Base-by-base conservation (phyloP, 768 basidiomycete genomes). In the Trametes sanguinea region DNA sequence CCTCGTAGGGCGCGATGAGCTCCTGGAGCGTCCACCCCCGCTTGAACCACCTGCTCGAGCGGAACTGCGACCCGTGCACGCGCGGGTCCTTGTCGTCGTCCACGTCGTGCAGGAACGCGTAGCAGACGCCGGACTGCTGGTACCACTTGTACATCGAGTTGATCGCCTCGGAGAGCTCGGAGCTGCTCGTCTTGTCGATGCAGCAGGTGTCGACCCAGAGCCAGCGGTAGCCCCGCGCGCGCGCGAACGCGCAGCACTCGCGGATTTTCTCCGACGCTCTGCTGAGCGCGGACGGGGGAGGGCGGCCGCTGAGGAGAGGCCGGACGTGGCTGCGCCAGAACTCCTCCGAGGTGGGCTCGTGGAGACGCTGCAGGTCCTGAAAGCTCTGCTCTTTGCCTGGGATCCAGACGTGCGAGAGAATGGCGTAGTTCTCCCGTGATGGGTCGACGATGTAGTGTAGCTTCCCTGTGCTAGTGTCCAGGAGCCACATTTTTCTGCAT, bases 101-200 rank as follows among this genome's bases (percentile, higher is more conserved):
- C 10, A 58, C 57, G 57, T 58, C 57, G 29, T 50, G 48, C 57
- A 58, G 37, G 57, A 51, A 58, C 29, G 48, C 57, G 40, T 55
- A 61, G 48, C 60, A 61, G 22, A 61, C 60, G n/a, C 47, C 47
- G 14, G 60, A 46, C 39, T 43, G 48, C 47, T 47, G 29, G 60
- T 61, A 61, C 60, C 60, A 61, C 46, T 55, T 47, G 54, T 55
- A 61, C 60, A 61, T 61, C 29, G 60, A 61, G 54, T 61, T 61
- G 60, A 61, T 61, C 40, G 60, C 60, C 48, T 61, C 60, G 4
- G 60, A 61, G 6, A 61, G 60, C 54, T 61, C 60, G 39, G 60
- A 52, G 54, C 60, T 61, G 54, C 60, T 61, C 47, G 60, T 61
- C 60, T 61, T 61, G 60, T 61, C 60, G 60, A 61, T 61, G 54